Evolutionary conservation across 352 stramenopile genomes (phyloP).

Genomic region (Nothophytophthora sp.): DNA sequence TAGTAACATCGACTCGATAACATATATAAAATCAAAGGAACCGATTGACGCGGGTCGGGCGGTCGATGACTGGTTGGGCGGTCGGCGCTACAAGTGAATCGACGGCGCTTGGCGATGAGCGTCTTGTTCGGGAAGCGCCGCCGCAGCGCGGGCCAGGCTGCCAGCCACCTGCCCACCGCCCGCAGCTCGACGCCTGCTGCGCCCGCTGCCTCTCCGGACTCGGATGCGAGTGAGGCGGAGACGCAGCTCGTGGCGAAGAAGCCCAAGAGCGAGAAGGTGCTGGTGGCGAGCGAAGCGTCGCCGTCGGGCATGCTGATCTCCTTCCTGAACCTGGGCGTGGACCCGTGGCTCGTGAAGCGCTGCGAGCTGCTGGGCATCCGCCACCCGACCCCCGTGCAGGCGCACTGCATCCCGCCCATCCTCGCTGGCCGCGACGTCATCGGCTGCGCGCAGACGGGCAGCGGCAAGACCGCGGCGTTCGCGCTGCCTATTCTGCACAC

Average conservation of each 20-base stretch:
- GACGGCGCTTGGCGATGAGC: constrained; percentile 45
- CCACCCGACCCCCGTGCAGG: constrained; percentile 90
- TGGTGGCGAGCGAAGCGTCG: constrained; percentile 30
- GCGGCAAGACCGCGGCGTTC: constrained; percentile 98
- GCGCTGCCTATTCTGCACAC: constrained; percentile 97
- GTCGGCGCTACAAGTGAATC: no score
- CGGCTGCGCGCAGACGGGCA: constrained; percentile 94
- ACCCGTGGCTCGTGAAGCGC: constrained; percentile 88
- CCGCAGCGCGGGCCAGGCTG: constrained; percentile 26
- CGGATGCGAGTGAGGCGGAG: neutral
- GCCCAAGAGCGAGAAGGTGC: constrained; percentile 39
- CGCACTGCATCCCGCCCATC: constrained; percentile 90
- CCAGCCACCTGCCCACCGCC: neutral
- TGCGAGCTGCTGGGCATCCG: constrained; percentile 84
- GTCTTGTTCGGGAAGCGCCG: constrained; percentile 80
- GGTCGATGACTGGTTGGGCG: neutral
- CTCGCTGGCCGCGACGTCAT: constrained; percentile 92
- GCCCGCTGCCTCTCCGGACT: neutral
- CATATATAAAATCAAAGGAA: neutral
- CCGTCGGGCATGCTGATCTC: constrained; percentile 58
- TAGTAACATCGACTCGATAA: neutral
- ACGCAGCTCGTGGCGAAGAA: neutral
- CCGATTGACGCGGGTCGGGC: neutral
- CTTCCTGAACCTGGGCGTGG: constrained; percentile 85
- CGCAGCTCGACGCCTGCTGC: constrained; percentile 1